A percentile compares a stretch with the other conserved stretches of the same genome.
Conservation (phyloP, 352 stramenopile genomes). For the Pythium apleroticum region DNA sequence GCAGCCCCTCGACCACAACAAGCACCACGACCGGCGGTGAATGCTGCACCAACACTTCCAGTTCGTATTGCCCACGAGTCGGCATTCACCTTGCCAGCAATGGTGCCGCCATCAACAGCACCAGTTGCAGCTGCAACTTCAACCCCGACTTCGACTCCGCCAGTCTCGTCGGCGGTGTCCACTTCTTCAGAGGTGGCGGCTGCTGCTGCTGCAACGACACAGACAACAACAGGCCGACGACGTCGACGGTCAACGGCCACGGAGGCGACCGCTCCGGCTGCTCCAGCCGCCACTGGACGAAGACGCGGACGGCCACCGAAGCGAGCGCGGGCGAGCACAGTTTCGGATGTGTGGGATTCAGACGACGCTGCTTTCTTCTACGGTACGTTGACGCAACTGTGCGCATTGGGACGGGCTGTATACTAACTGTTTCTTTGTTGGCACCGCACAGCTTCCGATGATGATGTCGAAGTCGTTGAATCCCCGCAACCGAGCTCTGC, state of each 20-base stretch:
- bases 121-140: not conserved
- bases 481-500: not conserved
- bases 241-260: not conserved
- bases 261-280: not conserved
- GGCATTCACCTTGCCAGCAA: not conserved
- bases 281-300: not conserved
- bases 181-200: not conserved
- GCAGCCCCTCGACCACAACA: not conserved
- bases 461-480: constrained; percentile 13
- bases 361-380: constrained; percentile 12
- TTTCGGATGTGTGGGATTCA: constrained; percentile 7
- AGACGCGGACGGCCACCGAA: constrained; percentile 2
- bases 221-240: not conserved
- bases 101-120: not conserved
- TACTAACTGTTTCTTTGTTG: not conserved
- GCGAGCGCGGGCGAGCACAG: not conserved
- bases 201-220: not conserved
- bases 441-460: constrained; percentile 9
- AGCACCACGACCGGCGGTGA: not conserved
- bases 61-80: not conserved
- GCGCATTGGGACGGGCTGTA: too few relatives aligned
- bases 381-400: too few relatives aligned
- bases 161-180: not conserved
- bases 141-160: too few relatives aligned
- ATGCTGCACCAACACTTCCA: not conserved